A percentile compares a stretch with the other conserved stretches of the same genome.
These are phyloP conservation scores for Ustilago vetiveriae DNA, from an alignment of 1,284 basidiomycete species.

Conservation along the genomic window DNA sequence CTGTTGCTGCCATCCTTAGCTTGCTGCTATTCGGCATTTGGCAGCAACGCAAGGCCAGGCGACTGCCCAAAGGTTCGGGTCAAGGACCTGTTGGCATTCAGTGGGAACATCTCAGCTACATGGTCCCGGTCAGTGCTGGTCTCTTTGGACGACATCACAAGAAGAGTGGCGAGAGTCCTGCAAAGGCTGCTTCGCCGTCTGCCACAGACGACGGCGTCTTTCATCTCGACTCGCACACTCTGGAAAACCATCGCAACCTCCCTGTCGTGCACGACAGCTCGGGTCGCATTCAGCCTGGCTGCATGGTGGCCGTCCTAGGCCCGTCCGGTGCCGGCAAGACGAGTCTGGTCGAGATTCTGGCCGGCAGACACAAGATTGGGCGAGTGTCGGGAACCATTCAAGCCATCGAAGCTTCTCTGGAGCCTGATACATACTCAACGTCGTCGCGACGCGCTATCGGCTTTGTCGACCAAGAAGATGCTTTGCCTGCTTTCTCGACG, in stretches of 20 bases:
- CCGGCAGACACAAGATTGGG: conserved; percentile 52
- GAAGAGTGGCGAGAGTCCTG: conserved; percentile 1
- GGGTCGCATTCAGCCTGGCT: conserved; percentile 43
- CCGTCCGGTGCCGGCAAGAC: conserved; percentile 59
- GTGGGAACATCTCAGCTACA: conserved; percentile 49
- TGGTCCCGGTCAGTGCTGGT: conserved; percentile 9
- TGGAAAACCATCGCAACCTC: not conserved
- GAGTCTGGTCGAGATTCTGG: conserved; percentile 55
- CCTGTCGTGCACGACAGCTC: conserved; percentile 30
- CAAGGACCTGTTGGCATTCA: conserved; percentile 39
- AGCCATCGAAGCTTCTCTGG: conserved; percentile 15
- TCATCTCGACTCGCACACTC: conserved; percentile 11
- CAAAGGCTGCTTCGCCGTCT: conserved; percentile 3
- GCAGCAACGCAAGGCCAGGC: conserved; percentile 34
- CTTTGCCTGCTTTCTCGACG: conserved; percentile 49
- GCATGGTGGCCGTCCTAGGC: conserved; percentile 54
- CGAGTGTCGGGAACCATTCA: conserved; percentile 30
- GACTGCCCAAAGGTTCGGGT: conserved; percentile 14
- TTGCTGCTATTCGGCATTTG: conserved; percentile 34
- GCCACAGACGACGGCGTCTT: conserved; percentile 6
- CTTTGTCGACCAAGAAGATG: conserved; percentile 58
- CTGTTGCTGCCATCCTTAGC: conserved; percentile 26
- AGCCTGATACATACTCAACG: not conserved
- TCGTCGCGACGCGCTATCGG: conserved; percentile 31
- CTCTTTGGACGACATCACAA: conserved; percentile 4